Evolutionary conservation across 2,329 filamentous ascomycete genomes (phyloP).

Genomic region (Fusarium xyrophilum): DNA sequence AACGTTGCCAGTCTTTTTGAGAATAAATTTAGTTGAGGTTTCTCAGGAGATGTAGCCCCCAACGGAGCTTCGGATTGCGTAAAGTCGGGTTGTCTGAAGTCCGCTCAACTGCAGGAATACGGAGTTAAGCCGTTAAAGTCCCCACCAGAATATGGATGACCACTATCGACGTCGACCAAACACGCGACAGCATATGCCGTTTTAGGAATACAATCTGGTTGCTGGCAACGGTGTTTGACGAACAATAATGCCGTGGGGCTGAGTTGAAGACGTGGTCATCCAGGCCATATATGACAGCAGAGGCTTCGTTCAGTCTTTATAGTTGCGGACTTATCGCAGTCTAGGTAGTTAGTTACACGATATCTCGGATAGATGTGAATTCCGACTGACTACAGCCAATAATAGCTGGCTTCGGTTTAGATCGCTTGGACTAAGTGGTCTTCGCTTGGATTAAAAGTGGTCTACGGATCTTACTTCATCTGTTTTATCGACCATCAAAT

Average conservation of each 20-base stretch:
- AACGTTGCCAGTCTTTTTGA: not conserved
- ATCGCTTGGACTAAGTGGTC: not conserved
- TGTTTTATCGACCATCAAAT: constrained; percentile 3
- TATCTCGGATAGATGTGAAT: constrained; percentile 20
- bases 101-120: not conserved
- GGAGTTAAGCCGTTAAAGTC: constrained; percentile 30
- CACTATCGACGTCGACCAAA: constrained; percentile 29
- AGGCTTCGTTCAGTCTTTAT: constrained; percentile 15
- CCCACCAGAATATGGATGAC: constrained; percentile 15
- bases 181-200: constrained; percentile 2
- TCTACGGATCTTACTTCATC: constrained; percentile 7
- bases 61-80: constrained; percentile 34
- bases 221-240: not conserved
- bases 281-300: not conserved
- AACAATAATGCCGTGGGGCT: constrained; percentile 14
- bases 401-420: constrained; percentile 2
- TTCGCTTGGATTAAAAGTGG: too few species aligned
- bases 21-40: constrained; percentile 26
- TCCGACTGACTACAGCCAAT: constrained; percentile 4
- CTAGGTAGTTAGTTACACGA: not conserved
- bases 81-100: constrained; percentile 21
- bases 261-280: not conserved
- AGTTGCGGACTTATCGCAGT: constrained; percentile 19
- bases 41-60: constrained; percentile 34
- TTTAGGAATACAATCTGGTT: not conserved